Conservation (phyloP, 768 basidiomycete genomes). For the Tephrocybe sp. region DNA sequence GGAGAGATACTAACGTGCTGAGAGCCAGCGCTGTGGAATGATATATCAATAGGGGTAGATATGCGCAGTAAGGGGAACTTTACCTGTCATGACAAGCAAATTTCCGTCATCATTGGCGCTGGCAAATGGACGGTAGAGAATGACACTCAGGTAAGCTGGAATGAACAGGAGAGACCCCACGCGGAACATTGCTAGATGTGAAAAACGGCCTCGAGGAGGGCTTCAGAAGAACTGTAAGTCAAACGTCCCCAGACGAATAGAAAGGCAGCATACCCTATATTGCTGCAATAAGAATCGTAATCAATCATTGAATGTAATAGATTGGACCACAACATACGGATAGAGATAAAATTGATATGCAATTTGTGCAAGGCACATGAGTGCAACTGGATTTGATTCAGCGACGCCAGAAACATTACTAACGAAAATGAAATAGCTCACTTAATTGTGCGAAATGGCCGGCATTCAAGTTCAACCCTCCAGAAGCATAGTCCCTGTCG, state of each 20-base stretch:
- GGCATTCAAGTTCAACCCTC: conserved; percentile 90
- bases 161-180: conserved; percentile 84
- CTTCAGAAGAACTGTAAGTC: conserved; percentile 31
- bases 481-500: conserved; percentile 69
- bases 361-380: conserved; percentile 95
- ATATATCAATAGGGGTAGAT: conserved; percentile 11
- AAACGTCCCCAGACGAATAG: neutral
- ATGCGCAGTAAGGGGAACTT: conserved; percentile 24
- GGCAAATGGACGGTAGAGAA: conserved; percentile 71
- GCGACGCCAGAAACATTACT: neutral
- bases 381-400: conserved; percentile 52
- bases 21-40: conserved; percentile 55
- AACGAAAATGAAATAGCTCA: conserved; percentile 30
- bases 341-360: conserved; percentile 89
- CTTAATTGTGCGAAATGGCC: conserved; percentile 91
- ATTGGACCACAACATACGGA: conserved; percentile 52
- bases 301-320: conserved; percentile 1
- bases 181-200: conserved; percentile 87
- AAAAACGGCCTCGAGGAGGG: conserved; percentile 79
- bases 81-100: conserved; percentile 77
- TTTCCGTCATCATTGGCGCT: conserved; percentile 69
- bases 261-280: conserved; percentile 51
- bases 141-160: conserved; percentile 82
- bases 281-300: conserved; percentile 34
- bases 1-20: conserved; percentile 67